Conservation (phyloP, 768 basidiomycete genomes). For the Wakefieldia striispora region DNA sequence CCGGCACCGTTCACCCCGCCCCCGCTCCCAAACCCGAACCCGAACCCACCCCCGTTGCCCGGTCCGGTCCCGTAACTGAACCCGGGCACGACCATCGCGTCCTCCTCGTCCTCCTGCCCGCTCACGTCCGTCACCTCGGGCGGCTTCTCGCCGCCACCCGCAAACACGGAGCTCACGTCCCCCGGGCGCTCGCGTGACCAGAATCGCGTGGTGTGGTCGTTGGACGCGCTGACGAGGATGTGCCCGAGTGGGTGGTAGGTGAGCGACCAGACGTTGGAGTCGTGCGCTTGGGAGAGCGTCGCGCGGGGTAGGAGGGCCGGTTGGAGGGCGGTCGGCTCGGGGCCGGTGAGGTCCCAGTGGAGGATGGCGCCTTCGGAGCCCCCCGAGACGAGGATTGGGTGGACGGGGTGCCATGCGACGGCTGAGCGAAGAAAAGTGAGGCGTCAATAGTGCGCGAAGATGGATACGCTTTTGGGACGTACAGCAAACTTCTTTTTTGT, state of each 20-base stretch:
- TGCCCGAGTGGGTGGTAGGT: conserved; percentile 96
- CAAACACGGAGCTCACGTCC: conserved; percentile 75
- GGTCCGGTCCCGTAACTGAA: conserved; percentile 44
- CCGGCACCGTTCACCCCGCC: conserved; percentile 17
- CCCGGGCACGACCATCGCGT: conserved; percentile 64
- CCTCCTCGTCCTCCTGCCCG: conserved; percentile 72
- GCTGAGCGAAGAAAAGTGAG: conserved; percentile 43
- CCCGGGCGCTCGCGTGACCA: conserved; percentile 92
- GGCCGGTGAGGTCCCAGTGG: conserved; percentile 88
- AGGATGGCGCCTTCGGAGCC: conserved; percentile 93
- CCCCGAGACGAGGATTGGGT: conserved; percentile 88
- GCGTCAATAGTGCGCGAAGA: not conserved
- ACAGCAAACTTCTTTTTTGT: conserved; percentile 99
- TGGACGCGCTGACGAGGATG: conserved; percentile 89
- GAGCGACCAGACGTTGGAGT: conserved; percentile 95
- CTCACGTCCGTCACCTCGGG: conserved; percentile 59
- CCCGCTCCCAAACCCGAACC: conserved; percentile 16
- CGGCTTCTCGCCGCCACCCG: conserved; percentile 81
- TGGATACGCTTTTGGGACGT: conserved; percentile 32
- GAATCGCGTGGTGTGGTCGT: conserved; percentile 99
- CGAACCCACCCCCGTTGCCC: conserved; percentile 6
- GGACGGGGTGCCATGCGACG: conserved; percentile 93
- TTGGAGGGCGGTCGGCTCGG: conserved; percentile 39
- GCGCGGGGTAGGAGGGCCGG: conserved; percentile 63
- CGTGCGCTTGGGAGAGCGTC: conserved; percentile 93